Percentiles rank a stretch among this genome's conserved stretches.
Evolutionary conservation across 768 basidiomycete genomes (phyloP).

Genomic region (Mycena crocata): DNA sequence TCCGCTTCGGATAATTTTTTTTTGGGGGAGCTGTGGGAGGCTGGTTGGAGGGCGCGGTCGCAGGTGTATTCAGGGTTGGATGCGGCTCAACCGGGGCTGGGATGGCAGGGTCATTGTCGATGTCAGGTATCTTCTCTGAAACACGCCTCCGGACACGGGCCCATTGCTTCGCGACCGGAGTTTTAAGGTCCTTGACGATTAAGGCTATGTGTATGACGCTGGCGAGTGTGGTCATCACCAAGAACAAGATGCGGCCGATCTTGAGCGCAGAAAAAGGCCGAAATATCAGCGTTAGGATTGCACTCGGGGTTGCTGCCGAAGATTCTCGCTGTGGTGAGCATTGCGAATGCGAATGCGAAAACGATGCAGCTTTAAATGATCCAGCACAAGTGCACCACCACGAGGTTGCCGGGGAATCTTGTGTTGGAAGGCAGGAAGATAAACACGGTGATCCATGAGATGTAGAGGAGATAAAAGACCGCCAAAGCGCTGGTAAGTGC

Average conservation of each 20-base stretch:
- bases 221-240: background rate
- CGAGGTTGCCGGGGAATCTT: conserved; percentile 21
- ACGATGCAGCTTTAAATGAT: conserved; percentile 34
- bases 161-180: no score
- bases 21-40: no score
- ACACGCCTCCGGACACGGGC: no score
- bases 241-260: conserved; percentile 10
- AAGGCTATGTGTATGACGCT: background rate
- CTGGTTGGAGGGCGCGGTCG: no score
- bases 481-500: conserved; percentile 30
- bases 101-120: no score
- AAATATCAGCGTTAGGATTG: conserved; percentile 24
- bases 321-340: conserved; percentile 25
- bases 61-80: no score
- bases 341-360: conserved; percentile 31
- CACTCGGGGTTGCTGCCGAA: background rate
- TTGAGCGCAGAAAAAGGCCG: conserved; percentile 32
- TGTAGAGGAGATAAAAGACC: conserved; percentile 29
- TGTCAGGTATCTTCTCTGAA: no score
- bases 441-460: conserved; percentile 36
- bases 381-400: conserved; percentile 30
- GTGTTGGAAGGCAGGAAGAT: conserved; percentile 32
- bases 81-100: no score
- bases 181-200: background rate
- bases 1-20: no score